Evolutionary conservation across 108 stramenopile genomes (phyloP).

Genomic region (Discostella pseudostelligera): DNA sequence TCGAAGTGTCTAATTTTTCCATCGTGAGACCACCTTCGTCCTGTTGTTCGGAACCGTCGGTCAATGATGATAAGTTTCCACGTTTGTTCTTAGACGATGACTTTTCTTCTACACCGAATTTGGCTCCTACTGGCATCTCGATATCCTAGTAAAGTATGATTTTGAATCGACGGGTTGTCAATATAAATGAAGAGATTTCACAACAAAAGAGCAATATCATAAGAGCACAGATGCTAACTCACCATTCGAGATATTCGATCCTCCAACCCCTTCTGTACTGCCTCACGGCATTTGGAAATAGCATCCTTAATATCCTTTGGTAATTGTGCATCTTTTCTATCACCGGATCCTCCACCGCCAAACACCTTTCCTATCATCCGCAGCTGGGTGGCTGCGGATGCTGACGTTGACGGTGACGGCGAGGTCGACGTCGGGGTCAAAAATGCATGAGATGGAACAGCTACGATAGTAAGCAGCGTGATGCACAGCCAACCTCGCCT

Average conservation of each 20-base stretch:
- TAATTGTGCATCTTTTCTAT: slow-evolving; percentile 37
- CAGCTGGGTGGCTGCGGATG: slow-evolving; percentile 4
- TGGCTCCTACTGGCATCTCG: slow-evolving; percentile 82
- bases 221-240: background rate
- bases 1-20: slow-evolving; percentile 64
- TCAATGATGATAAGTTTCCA: slow-evolving; percentile 27
- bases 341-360: slow-evolving; percentile 23
- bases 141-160: slow-evolving; percentile 52
- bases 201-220: background rate
- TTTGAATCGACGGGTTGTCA: background rate
- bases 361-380: slow-evolving; percentile 38
- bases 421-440: slow-evolving; percentile 2
- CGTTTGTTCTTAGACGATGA: slow-evolving; percentile 27
- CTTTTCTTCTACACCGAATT: slow-evolving; percentile 81
- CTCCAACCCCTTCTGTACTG: slow-evolving; percentile 69
- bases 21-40: slow-evolving; percentile 54
- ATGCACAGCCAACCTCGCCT: slow-evolving; percentile 15
- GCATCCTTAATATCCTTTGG: slow-evolving; percentile 84
- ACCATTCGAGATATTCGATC: slow-evolving; percentile 56
- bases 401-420: background rate
- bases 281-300: slow-evolving; percentile 68
- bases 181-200: background rate
- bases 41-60: slow-evolving; percentile 14
- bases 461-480: background rate
- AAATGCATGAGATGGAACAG: slow-evolving; percentile 20